A percentile compares a stretch with the other conserved stretches of the same genome.
These are phyloP conservation scores for Thelonectria blattea DNA, from an alignment of 2,329 filamentous ascomycete species.

Conservation along the genomic window DNA sequence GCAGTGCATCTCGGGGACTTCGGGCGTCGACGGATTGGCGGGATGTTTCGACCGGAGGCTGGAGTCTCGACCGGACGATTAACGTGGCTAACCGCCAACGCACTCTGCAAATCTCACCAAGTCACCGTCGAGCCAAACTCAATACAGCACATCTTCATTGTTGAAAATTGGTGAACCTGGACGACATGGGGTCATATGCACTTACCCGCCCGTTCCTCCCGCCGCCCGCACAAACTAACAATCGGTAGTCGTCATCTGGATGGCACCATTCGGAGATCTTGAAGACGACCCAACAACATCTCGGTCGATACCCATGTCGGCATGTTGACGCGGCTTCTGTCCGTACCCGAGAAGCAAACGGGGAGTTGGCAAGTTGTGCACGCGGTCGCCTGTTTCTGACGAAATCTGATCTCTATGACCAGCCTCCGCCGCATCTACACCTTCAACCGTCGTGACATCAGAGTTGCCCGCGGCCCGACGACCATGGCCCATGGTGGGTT, in stretches of 20 bases:
- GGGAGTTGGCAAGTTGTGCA: neutral
- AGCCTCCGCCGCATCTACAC: neutral
- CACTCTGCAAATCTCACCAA: neutral
- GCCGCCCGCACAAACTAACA: neutral
- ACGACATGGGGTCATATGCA: slow-evolving; percentile 8
- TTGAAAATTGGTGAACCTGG: neutral
- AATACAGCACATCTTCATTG: neutral
- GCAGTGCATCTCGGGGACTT: neutral
- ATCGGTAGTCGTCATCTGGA: slow-evolving; percentile 10
- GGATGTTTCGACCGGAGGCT: neutral
- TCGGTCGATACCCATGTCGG: neutral
- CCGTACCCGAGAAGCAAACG: neutral
- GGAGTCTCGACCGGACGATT: neutral
- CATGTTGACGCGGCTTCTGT: neutral
- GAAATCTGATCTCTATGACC: slow-evolving; percentile 1
- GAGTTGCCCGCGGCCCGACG: slow-evolving; percentile 16
- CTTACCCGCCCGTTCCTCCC: slow-evolving; percentile 19
- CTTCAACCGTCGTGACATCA: slow-evolving; percentile 18
- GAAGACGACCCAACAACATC: neutral
- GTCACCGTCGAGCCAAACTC: slow-evolving; percentile 1
- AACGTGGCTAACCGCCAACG: slow-evolving; percentile 9
- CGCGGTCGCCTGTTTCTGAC: slow-evolving; percentile 4
- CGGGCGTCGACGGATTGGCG: neutral
- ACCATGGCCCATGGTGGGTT: slow-evolving; percentile 21
- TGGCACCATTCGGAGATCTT: slow-evolving; percentile 6